Conservation (phyloP, 148 eudicot species). For the Diospyros lotus region DNA sequence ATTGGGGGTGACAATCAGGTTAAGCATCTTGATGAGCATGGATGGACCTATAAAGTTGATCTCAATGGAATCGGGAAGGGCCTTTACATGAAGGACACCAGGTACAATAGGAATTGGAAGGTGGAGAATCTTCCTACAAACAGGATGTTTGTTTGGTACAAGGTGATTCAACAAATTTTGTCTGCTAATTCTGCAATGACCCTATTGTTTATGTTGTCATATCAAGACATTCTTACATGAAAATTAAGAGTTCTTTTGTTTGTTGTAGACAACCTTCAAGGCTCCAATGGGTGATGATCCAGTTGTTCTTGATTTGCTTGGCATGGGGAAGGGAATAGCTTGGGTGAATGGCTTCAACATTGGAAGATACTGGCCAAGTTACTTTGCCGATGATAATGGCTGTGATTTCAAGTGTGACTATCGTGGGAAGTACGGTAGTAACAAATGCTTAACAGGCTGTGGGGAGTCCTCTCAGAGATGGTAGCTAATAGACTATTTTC, state of each 20-base stretch:
- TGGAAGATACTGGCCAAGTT: slow-evolving; percentile 37
- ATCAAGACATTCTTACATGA: no score
- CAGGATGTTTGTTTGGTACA: slow-evolving; percentile 38
- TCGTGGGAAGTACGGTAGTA: slow-evolving; percentile 14
- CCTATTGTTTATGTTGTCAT: no score
- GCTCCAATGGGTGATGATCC: slow-evolving; percentile 34
- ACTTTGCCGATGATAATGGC: slow-evolving; percentile 8
- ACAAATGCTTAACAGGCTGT: slow-evolving; percentile 22
- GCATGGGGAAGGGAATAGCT: slow-evolving; percentile 35
- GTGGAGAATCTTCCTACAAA: slow-evolving; percentile 13
- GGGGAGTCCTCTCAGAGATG: slow-evolving; percentile 31
- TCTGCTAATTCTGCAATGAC: no score
- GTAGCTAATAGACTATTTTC: slow-evolving; percentile 4
- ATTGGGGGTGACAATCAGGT: slow-evolving; percentile 14
- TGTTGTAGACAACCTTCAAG: slow-evolving; percentile 28
- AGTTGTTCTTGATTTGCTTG: slow-evolving; percentile 31
- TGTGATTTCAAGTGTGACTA: slow-evolving; percentile 24
- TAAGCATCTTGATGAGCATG: slow-evolving; percentile 22
- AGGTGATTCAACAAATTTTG: slow-evolving; percentile 22
- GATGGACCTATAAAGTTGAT: slow-evolving; percentile 33
- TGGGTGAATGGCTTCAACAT: slow-evolving; percentile 41
- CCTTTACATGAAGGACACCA: neutral
- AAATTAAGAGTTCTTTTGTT: no score
- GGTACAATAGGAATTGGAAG: slow-evolving; percentile 15
- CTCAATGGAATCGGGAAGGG: slow-evolving; percentile 26